Evolutionary conservation across 2,329 filamentous ascomycete genomes (phyloP).

Genomic region (Cladosporium sp.): DNA sequence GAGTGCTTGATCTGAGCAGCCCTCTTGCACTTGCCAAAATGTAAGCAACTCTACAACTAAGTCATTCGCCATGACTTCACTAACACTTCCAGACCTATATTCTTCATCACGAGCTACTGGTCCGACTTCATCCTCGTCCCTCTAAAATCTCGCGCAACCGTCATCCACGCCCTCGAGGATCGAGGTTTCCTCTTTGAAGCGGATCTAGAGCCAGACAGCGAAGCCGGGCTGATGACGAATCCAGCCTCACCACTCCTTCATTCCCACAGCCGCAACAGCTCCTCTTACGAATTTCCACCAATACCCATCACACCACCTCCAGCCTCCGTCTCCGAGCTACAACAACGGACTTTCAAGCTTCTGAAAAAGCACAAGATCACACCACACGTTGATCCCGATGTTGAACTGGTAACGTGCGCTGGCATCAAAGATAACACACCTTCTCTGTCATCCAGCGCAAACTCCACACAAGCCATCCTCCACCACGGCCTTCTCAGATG

Average conservation of each 20-base stretch:
- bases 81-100: constrained; percentile 65
- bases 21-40: constrained; percentile 90
- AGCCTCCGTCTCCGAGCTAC: constrained; percentile 74
- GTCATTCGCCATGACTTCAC: background rate
- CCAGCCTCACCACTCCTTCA: constrained; percentile 57
- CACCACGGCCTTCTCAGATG: constrained; percentile 51
- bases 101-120: constrained; percentile 98
- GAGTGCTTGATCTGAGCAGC: constrained; percentile 87
- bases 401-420: constrained; percentile 80
- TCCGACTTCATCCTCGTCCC: constrained; percentile 96
- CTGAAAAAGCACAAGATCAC: constrained; percentile 75
- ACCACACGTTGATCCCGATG: constrained; percentile 66
- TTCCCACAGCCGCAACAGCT: constrained; percentile 46
- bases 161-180: constrained; percentile 73
- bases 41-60: constrained; percentile 43
- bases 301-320: constrained; percentile 72
- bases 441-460: constrained; percentile 21
- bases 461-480: constrained; percentile 44
- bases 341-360: constrained; percentile 78
- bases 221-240: constrained; percentile 49
- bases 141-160: constrained; percentile 68
- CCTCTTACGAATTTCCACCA: constrained; percentile 45
- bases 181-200: constrained; percentile 84
- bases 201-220: constrained; percentile 32
- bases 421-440: constrained; percentile 54